Evolutionary conservation across 1,284 basidiomycete genomes (phyloP), one percentile per base, ranked within the genome.

Genomic region (Crocinoboletus sp.): DNA sequence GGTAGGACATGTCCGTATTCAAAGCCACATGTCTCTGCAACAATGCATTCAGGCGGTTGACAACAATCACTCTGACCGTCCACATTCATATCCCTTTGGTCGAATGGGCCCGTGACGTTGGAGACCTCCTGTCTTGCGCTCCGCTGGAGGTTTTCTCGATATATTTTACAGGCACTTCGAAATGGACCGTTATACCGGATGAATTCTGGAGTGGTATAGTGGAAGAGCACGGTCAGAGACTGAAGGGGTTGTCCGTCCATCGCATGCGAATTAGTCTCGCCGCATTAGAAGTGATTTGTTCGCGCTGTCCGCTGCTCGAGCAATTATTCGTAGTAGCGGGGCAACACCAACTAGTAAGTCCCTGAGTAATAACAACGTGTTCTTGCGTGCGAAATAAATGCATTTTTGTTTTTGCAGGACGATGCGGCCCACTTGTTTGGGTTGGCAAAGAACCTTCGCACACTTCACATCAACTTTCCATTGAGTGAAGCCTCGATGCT

Each of bases 201-300:
- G 59, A 63, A 11, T 77, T 86, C 46, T 80, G 80, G 69, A 53
- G 50, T 10, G 53, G 62, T 1, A 63, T 88, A 11, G 68, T 82
- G 6, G 40, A 58, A 2, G 57, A 56, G 9, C 84, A 87, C 48
- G 72, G 74, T 0, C 50, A 58, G 7, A 69, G 70, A 12, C 65
- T 89, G 2, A 66, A 59, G n/a, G 68, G 73, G 8, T 76, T 88
- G 51, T 82, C 80, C 9, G 70, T 86, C 3, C 77, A 86, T 53
- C 70, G 82, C 19, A 76, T 84, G 69, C 65, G 70, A 4, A 70
- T 85, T 43, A 68, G 68, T 51, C 55, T 78, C 16, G 59, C 59
- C 13, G 68, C 72, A 0, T 67, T 89, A 25, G 61, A 65, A n/a
- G 65, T 72, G 16, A 73, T 88, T 13, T 86, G 83, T 53, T 50